Evolutionary conservation across 371 early-diverging fungal species (phyloP), one percentile per base, ranked within the genome.

Genomic region (Mortierella sp.): DNA sequence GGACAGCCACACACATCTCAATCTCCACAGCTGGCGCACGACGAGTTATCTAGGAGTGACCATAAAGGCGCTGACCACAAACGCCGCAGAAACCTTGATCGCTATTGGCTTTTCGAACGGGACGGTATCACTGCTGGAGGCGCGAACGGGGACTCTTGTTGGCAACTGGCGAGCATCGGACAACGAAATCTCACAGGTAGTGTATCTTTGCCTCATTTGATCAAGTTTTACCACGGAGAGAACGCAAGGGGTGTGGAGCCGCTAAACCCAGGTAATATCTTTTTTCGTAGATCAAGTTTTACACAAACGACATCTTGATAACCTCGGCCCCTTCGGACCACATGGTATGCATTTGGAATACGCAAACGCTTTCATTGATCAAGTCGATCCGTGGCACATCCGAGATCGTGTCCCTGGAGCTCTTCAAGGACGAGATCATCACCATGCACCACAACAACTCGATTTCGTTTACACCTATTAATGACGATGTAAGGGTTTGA

Each of bases 401-500:
- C 49, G 87, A 87, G 58, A 81, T 87, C 43, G 64, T 84, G 12
- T 78, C 87, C 0, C 58, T 87, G 26, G 82, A 87, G 65, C 63
- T 86, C 23, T 87, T 83, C 70, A 87, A 87, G 66, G 88, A 89
- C 50, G 87, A 88, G 65, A 83, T 88, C 28, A 72, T 89, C 26
- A 86, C 90, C 0, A 85, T 89, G 60, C 87, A 88, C 51, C 78
- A 73, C 47, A 89, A 83, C 76, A 89, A 88, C 42, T 86, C 86
- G 0, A 84, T 89, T 0, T 85, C 89, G 3, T 89, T 89, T 71
- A 87, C 83, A 52, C 88, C 89, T 2, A 82, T 89, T 54, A 88
- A 87, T 57, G 89, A 89, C 53, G 87, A 89, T 56, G 89, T 89
- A 83, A 67, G 85, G n/a, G n/a, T n/a, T n/a, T n/a, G n/a, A n/a